Conservation (phyloP, 352 stramenopile species). For the Lagenidium giganteum region DNA sequence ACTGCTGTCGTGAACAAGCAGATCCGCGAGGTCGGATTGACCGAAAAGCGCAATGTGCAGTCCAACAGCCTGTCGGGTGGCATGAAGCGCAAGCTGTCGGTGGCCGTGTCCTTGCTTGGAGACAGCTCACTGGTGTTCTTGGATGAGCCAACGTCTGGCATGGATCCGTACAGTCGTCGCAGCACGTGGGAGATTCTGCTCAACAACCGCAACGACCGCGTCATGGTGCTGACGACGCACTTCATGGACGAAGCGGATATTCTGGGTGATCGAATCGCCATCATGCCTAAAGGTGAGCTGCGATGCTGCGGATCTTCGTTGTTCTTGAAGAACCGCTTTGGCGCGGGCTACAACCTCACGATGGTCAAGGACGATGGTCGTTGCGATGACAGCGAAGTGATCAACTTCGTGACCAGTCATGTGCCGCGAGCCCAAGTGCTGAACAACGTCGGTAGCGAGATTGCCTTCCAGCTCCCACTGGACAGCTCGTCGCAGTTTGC, state of each 20-base stretch:
- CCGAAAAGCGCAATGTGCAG: constrained; percentile 47
- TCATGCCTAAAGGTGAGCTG: constrained; percentile 73
- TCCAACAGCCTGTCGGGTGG: constrained; percentile 73
- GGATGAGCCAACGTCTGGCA: constrained; percentile 91
- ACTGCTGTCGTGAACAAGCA: constrained; percentile 24
- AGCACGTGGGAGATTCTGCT: constrained; percentile 85
- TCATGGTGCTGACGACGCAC: constrained; percentile 89
- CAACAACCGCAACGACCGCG: constrained; percentile 34
- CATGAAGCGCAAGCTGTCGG: constrained; percentile 89
- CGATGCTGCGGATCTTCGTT: constrained; percentile 69
- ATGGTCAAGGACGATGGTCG: constrained; percentile 43
- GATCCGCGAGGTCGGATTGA: constrained; percentile 60
- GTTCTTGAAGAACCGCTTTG: constrained; percentile 77
- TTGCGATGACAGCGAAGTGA: constrained; percentile 28
- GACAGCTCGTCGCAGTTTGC: constrained; percentile 49
- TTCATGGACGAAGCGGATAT: constrained; percentile 93
- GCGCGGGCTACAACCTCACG: constrained; percentile 66
- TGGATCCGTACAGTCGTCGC: constrained; percentile 93
- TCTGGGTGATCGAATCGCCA: constrained; percentile 71
- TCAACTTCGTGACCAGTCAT: constrained; percentile 29
- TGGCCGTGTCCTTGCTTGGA: constrained; percentile 87
- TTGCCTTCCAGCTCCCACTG: constrained; percentile 73
- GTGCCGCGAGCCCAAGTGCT: constrained; percentile 50
- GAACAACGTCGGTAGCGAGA: constrained; percentile 76
- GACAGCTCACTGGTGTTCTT: constrained; percentile 82